Base-by-base conservation (phyloP, 2,329 filamentous ascomycete genomes). In the Clarireedia sp. region DNA sequence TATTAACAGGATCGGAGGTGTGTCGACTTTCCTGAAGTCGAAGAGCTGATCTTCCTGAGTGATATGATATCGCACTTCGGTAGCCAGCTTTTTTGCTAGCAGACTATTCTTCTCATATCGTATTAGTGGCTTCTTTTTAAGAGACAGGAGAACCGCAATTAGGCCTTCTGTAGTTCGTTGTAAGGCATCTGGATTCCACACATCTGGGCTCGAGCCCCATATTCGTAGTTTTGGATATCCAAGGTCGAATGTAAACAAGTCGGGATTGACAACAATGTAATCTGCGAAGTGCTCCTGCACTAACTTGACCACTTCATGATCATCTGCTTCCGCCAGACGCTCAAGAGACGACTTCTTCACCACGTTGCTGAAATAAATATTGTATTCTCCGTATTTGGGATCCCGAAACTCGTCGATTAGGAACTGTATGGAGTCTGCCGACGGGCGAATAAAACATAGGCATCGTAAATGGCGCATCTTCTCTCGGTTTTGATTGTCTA, bases 381-480 rank as follows among this genome's bases (percentile, higher is more conserved):
- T 84, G 73, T 99, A 99, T 74, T 99, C 94, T 62, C 94, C 92
- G 66, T 99, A 99, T 69, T 91, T 96, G 4, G 94, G 95, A 49
- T 97, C 92, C 58, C 94, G 82, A 55, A 99, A 79, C 74, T 99
- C 94, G 67, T 99, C 94, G 63, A 99, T 92, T 52, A 99, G 80
- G 60, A 88, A 82, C 68, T 99, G 91, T 67, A 97, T 90, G 5
- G 92, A 95, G 63, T 95, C 90, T 12, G 92, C 81, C 0, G 92
- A 96, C 7, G 94, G 94, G 41, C 95, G 86, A 48, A 99, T 81
- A 64, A 99, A 92, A 69, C 90, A 96, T 26, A 97, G 75, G 70
- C 94, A 99, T 51, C 90, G 85, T 51, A 99, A 78, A 75, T 99
- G 94, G 59, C 94, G 87, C 94, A 99, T 97, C 78, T 95, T 96